Conservation (phyloP, 2,329 filamentous ascomycete genomes). For the Harringtonia aguacate region DNA sequence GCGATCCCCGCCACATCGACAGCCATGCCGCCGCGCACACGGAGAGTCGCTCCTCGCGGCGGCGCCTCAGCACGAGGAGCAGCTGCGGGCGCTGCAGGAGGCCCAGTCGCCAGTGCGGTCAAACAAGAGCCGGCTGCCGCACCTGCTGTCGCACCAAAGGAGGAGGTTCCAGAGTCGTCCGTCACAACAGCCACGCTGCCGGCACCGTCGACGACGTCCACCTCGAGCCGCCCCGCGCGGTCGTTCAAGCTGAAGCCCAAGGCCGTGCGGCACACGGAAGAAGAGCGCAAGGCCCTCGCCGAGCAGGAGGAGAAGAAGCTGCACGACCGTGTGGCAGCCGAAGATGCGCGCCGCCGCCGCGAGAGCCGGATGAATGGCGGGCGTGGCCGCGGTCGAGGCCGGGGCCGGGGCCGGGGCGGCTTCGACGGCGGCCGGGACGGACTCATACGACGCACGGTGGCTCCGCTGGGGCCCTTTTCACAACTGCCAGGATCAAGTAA, state of each 20-base stretch:
- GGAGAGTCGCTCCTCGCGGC: neutral
- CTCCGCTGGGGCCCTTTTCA: slow-evolving; percentile 25
- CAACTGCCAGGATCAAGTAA: slow-evolving; percentile 16
- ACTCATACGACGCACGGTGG: slow-evolving; percentile 18
- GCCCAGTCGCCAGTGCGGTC: too few species aligned
- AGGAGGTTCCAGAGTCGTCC: too few species aligned
- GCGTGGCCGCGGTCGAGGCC: slow-evolving; percentile 12
- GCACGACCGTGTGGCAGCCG: slow-evolving; percentile 17
- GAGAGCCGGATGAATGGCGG: slow-evolving; percentile 17
- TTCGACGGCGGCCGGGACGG: slow-evolving; percentile 14
- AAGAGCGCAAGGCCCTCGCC: slow-evolving; percentile 23
- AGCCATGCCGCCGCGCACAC: slow-evolving; percentile 1
- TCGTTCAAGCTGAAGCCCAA: slow-evolving; percentile 21
- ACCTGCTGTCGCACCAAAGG: too few species aligned
- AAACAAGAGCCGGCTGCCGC: too few species aligned
- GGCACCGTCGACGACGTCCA: too few species aligned
- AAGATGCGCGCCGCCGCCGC: slow-evolving; percentile 18
- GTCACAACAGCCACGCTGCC: neutral
- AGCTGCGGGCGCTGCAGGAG: neutral
- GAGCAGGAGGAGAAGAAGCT: slow-evolving; percentile 22
- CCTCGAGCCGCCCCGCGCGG: too few species aligned
- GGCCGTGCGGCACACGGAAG: slow-evolving; percentile 20
- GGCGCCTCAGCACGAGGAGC: neutral
- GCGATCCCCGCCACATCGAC: too few species aligned
- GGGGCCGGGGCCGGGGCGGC: slow-evolving; percentile 18